Base-by-base conservation (phyloP, 2,329 filamentous ascomycete genomes). In the Botrytis cinerea region DNA sequence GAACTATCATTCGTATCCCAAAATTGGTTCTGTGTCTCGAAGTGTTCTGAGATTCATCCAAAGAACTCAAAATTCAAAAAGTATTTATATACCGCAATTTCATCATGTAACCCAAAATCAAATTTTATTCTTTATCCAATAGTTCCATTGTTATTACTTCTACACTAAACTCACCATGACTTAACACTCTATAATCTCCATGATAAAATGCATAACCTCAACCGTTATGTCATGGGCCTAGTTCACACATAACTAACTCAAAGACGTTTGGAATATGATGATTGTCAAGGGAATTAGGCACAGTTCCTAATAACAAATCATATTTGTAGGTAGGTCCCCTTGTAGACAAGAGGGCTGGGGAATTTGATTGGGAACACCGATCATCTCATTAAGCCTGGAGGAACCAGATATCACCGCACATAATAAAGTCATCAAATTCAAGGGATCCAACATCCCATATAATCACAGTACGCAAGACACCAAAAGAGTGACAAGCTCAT, bases 101-200 rank as follows among this genome's bases (percentile, higher is more conserved):
- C 22, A 38, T 38, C 1, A 40, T 38, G 14, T 16, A 6, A 16
- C 25, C 5, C 10, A 1, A 61, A 8, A 10, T 5, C 22, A n/a
- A 16, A 8, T 14, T 7, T n/a, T 1, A 62, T 6, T 3, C 25
- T 16, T 9, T 3, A 43, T 62, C 22, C n/a, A 2, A 28, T 18
- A 43, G 14, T 9, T 43, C 22, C 2, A 43, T 18, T 38, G 35
- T 25, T 7, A 1, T 2, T 62, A 7, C 35, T n/a, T 16, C 3
- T 43, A 7, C 35, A 6, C 7, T 1, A 22, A 6, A 16, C 0
- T 40, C 40, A n/a, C 4, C 12, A 8, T 12, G 25, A 35, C 1
- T 20, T 60, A 25, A 9, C 3, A 38, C 8, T 60, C 35, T 18
- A 16, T n/a, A 40, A 25, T 61, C 5, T 40, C 22, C 10, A 7